Evolutionary conservation across 306 rosid species (phyloP).

Genomic region (Purshia tridentata): DNA sequence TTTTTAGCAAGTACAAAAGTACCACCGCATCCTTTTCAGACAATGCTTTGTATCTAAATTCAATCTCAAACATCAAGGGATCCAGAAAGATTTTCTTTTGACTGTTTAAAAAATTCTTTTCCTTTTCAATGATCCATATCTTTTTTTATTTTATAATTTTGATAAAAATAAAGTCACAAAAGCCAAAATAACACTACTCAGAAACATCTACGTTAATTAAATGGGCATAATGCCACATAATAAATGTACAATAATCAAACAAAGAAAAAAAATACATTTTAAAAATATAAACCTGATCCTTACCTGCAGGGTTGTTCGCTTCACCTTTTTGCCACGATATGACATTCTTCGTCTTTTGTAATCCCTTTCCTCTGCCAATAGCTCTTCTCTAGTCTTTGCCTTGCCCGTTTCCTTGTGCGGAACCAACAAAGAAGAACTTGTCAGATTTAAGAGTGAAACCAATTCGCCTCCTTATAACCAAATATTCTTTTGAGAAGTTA

Average conservation of each 20-base stretch:
- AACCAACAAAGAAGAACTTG: slow-evolving; percentile 6
- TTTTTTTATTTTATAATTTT: neutral
- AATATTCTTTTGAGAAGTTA: neutral
- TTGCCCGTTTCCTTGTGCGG: slow-evolving; percentile 48
- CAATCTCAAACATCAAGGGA: slow-evolving; percentile 3
- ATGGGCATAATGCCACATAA: neutral
- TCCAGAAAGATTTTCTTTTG: neutral
- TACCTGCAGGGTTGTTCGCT: slow-evolving; percentile 73
- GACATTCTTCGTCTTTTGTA: slow-evolving; percentile 94
- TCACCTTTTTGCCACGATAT: slow-evolving; percentile 88
- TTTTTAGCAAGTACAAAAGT: neutral
- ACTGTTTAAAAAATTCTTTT: neutral
- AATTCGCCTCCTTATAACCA: neutral
- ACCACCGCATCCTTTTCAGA: neutral
- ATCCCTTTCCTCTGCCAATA: slow-evolving; percentile 95
- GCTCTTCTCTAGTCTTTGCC: slow-evolving; percentile 78
- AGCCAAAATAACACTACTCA: neutral
- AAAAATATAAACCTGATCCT: slow-evolving; percentile 20
- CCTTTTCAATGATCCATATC: neutral
- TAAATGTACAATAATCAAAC: neutral
- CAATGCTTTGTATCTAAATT: neutral
- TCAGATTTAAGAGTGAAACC: neutral
- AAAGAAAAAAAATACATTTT: neutral
- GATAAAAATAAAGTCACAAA: neutral
- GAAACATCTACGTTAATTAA: neutral